These are phyloP conservation scores for Polytrichum commune DNA, from an alignment of 225 moss, liverwort and hornwort genomes.

Conservation along the genomic window DNA sequence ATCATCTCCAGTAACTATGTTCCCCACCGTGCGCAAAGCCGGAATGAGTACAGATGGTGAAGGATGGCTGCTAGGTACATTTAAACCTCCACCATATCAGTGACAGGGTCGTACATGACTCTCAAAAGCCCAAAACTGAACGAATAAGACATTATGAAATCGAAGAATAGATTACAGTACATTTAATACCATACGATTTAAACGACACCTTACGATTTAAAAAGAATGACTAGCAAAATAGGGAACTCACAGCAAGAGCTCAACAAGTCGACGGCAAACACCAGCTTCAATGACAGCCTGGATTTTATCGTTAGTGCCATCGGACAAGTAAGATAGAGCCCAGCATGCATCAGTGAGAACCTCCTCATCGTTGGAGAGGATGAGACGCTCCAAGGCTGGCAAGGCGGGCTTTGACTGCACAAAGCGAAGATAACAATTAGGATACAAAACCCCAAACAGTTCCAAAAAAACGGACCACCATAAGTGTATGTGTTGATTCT, in stretches of 20 bases:
- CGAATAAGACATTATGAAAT: no score
- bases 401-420: conserved; percentile 90
- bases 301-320: conserved; percentile 97
- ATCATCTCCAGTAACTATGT: conserved; percentile 96
- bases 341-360: conserved; percentile 99
- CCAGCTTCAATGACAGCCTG: conserved; percentile 98
- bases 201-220: neutral
- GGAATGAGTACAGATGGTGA: conserved; percentile 95
- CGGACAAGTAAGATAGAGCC: conserved; percentile 94
- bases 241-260: conserved; percentile 80
- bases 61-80: conserved; percentile 70
- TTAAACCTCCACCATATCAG: conserved; percentile 24
- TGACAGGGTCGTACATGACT: neutral
- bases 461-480: no score
- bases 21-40: conserved; percentile 90
- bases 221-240: conserved; percentile 2
- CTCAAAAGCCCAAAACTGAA: no score
- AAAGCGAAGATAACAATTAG: neutral
- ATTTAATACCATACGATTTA: no score
- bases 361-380: conserved; percentile 90
- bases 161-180: no score
- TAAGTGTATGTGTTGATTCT: no score
- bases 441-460: no score
- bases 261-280: conserved; percentile 88
- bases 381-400: conserved; percentile 87